phyloP scores from a whole-genome alignment of 305 asterid genomes.

The Solanum hybrid region DNA sequence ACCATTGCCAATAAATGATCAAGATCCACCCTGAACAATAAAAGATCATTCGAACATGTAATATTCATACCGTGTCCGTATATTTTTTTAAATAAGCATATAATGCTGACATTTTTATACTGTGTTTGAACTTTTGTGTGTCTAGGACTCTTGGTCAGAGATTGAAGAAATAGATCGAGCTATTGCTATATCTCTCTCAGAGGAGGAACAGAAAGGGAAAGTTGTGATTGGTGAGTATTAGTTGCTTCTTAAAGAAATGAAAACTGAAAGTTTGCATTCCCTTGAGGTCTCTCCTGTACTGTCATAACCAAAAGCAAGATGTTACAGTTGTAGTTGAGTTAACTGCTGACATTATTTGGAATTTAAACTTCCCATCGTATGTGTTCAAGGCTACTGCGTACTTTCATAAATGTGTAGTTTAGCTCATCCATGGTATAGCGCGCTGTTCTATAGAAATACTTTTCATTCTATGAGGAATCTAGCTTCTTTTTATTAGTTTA shows the following conservation, averaged over 20 bases:
- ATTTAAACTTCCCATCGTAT: background rate
- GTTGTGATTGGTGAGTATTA: conserved; percentile 42
- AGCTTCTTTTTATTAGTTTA: background rate
- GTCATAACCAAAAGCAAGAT: background rate
- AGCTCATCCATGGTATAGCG: background rate
- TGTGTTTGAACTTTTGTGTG: background rate
- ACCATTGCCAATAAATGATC: background rate
- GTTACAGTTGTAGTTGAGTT: background rate
- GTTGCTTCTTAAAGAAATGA: background rate
- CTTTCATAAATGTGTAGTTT: background rate
- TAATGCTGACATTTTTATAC: background rate
- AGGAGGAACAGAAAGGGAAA: conserved; percentile 62
- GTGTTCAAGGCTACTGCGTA: background rate
- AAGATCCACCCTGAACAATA: background rate
- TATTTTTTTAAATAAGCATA: background rate
- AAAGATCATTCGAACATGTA: background rate
- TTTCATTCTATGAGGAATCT: background rate
- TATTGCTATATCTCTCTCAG: conserved; percentile 81
- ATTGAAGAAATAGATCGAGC: conserved; percentile 76
- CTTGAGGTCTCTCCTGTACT: background rate
- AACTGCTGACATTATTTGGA: background rate
- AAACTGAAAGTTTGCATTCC: background rate
- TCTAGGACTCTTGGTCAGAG: conserved; percentile 52
- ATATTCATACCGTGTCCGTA: background rate
- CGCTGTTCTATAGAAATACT: background rate